Percentiles rank a stretch among this genome's conserved stretches.
Evolutionary conservation across 108 stramenopile genomes (phyloP).

Genomic region (Cyclotella kingstonii): DNA sequence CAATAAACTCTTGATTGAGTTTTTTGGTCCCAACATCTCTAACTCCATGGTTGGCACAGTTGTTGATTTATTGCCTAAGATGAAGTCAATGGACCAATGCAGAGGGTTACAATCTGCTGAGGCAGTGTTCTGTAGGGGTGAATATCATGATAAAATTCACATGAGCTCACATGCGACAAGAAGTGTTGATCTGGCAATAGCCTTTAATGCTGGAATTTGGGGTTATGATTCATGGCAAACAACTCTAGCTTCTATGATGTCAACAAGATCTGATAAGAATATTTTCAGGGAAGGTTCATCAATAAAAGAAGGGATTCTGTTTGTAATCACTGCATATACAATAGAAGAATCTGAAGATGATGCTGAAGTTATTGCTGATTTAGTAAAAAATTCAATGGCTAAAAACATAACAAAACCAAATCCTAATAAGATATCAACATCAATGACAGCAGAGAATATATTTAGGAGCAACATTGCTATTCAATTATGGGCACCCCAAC

Average conservation of each 20-base stretch:
- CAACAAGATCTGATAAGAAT: constrained; percentile 3
- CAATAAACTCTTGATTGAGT: constrained; percentile 35
- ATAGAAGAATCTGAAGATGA: constrained; percentile 81
- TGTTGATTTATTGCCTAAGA: constrained; percentile 44
- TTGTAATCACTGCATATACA: constrained; percentile 83
- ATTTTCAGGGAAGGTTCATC: constrained; percentile 1
- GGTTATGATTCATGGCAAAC: constrained; percentile 83
- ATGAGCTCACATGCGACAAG: background rate
- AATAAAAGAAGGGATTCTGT: constrained; percentile 26
- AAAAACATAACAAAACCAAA: background rate
- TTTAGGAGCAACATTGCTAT: constrained; percentile 6
- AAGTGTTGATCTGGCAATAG: constrained; percentile 57
- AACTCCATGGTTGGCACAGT: constrained; percentile 10
- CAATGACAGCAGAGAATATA: background rate
- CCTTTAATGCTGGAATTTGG: constrained; percentile 88
- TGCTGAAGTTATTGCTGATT: constrained; percentile 46
- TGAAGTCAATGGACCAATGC: constrained; percentile 2
- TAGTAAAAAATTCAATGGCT: constrained; percentile 35
- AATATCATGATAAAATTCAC: constrained; percentile 68
- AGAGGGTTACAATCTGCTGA: constrained; percentile 40
- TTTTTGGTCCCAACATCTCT: constrained; percentile 74
- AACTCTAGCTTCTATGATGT: constrained; percentile 51
- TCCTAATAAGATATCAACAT: background rate
- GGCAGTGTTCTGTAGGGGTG: constrained; percentile 52
- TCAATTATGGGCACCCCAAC: constrained; percentile 65